Percentiles rank a stretch among this genome's conserved stretches.
Conservation (phyloP, 202 grass and related monocot genomes). For the Cymbopogon flexuosus region DNA sequence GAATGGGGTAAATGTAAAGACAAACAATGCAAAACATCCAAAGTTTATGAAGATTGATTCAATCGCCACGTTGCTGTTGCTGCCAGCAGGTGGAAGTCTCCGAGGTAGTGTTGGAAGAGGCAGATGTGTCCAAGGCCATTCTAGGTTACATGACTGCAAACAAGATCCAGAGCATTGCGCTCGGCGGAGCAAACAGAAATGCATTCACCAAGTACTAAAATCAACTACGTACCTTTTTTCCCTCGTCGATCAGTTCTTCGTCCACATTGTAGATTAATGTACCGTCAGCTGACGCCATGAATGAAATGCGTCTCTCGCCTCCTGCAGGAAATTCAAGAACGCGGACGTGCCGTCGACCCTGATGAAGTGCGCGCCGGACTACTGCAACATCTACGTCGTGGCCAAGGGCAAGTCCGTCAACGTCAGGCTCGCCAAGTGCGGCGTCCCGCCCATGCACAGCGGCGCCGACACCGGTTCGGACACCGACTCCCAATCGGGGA, state of each 20-base stretch:
- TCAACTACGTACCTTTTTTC: no score
- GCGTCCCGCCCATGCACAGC: background rate
- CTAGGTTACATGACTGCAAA: constrained; percentile 57
- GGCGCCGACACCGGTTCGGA: background rate
- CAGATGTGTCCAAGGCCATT: constrained; percentile 68
- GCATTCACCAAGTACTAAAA: constrained; percentile 52
- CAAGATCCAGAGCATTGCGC: constrained; percentile 66
- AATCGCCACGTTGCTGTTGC: background rate
- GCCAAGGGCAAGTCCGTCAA: constrained; percentile 60
- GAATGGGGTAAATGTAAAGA: constrained; percentile 48
- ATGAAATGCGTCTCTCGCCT: background rate
- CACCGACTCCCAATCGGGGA: constrained; percentile 12
- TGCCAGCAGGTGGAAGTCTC: constrained; percentile 49
- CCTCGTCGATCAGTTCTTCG: no score
- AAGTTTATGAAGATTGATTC: background rate
- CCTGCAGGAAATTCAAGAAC: constrained; percentile 71
- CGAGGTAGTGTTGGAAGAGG: constrained; percentile 77
- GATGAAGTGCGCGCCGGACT: constrained; percentile 68
- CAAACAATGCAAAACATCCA: background rate
- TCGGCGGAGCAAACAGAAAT: constrained; percentile 68
- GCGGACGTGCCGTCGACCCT: constrained; percentile 69
- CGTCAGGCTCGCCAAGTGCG: constrained; percentile 57
- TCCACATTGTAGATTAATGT: no score
- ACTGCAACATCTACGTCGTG: constrained; percentile 78
- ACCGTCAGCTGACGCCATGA: background rate